Conservation (phyloP, 2,329 filamentous ascomycete species). For the Endoconidiophora polonica region DNA sequence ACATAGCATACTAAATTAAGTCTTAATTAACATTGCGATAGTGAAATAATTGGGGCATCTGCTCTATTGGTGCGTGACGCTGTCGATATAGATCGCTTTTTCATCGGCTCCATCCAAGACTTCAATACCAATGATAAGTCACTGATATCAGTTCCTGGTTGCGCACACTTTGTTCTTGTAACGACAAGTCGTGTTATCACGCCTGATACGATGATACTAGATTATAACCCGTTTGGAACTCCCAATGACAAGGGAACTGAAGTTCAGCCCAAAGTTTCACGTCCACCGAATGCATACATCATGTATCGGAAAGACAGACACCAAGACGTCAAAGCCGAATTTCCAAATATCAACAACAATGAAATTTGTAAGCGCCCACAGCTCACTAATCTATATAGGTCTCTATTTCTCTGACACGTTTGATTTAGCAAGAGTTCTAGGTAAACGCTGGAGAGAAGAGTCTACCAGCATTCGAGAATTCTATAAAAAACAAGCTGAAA, state of each 20-base stretch:
- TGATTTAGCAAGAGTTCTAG: constrained; percentile 2
- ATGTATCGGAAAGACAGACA: constrained; percentile 9
- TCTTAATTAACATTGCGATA: background rate
- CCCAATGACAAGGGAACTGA: background rate
- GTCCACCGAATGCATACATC: constrained; percentile 9
- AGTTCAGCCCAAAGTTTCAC: background rate
- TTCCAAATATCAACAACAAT: constrained; percentile 5
- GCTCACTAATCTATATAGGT: background rate
- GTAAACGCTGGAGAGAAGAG: constrained; percentile 3
- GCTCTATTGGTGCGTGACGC: constrained; percentile 1
- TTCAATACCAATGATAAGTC: background rate
- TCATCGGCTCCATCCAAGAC: background rate
- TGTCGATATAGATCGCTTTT: constrained; percentile 1
- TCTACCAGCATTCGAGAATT: background rate
- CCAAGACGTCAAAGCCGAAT: background rate
- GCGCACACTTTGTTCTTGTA: background rate
- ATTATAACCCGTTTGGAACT: background rate
- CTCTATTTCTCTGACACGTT: background rate
- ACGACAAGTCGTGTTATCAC: background rate
- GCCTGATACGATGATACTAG: background rate
- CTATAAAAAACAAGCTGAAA: background rate
- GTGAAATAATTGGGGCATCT: background rate
- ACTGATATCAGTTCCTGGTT: background rate
- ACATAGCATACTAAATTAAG: too few species aligned
- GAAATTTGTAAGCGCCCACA: constrained; percentile 5